These are phyloP conservation scores for Syncephalis plumigaleata DNA, from an alignment of 371 early-diverging fungal species.

Conservation along the genomic window DNA sequence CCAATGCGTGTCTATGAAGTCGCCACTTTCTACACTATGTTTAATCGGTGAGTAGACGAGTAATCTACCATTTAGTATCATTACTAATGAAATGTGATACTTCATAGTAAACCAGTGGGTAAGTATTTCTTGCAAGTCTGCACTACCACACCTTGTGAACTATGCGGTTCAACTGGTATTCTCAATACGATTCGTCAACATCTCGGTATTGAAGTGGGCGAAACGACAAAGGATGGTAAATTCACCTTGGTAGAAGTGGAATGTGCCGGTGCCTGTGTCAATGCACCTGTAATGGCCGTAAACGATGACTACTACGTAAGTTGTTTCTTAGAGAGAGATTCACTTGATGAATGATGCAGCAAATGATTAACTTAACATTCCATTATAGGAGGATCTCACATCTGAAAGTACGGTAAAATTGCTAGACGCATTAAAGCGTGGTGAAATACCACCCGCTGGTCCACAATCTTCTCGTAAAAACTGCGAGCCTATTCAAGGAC, in stretches of 20 bases:
- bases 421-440: constrained; percentile 69
- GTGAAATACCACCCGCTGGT: constrained; percentile 58
- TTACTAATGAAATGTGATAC: neutral
- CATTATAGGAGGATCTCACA: constrained; percentile 80
- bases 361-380: constrained; percentile 1
- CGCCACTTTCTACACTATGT: constrained; percentile 99
- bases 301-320: constrained; percentile 93
- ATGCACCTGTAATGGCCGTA: constrained; percentile 92
- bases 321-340: constrained; percentile 2
- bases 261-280: constrained; percentile 98
- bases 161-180: constrained; percentile 84
- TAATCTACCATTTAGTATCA: neutral
- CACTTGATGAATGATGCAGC: neutral
- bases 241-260: constrained; percentile 97
- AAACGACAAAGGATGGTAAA: constrained; percentile 84
- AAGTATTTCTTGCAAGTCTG: constrained; percentile 96
- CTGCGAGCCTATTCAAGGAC: constrained; percentile 75
- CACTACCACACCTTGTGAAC: constrained; percentile 94
- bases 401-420: constrained; percentile 77
- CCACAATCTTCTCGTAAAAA: constrained; percentile 71
- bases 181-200: constrained; percentile 70
- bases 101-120: constrained; percentile 76
- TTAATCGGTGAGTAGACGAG: constrained; percentile 54
- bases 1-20: constrained; percentile 99
- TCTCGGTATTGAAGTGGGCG: constrained; percentile 80